Evolutionary conservation across 306 rosid genomes (phyloP).

Genomic region (Cucumis melo): DNA sequence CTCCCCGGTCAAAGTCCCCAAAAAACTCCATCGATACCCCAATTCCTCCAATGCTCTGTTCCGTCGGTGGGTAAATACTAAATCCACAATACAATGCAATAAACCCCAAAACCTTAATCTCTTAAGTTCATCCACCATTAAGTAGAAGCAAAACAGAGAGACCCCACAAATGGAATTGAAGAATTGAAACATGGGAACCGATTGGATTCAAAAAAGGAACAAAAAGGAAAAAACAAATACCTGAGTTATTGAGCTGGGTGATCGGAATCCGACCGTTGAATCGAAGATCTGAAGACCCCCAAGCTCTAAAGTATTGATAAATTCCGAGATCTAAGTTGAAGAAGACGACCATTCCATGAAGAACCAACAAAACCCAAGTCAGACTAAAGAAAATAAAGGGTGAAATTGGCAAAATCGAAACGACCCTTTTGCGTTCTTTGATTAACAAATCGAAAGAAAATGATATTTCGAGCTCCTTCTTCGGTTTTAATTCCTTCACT

Average conservation of each 20-base stretch:
- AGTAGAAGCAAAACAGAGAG: not conserved
- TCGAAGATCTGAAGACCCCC: slow-evolving; percentile 6
- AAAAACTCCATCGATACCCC: not conserved
- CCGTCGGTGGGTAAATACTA: not conserved
- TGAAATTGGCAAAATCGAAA: not conserved
- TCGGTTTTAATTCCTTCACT: not conserved
- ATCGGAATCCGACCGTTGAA: slow-evolving; percentile 5
- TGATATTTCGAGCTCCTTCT: not conserved
- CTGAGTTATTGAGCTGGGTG: not conserved
- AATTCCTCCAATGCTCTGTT: not conserved
- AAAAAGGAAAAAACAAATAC: not conserved
- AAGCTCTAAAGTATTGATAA: not conserved
- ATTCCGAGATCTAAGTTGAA: slow-evolving; percentile 2
- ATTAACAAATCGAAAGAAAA: not conserved
- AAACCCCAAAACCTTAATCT: not conserved
- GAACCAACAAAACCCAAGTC: not conserved
- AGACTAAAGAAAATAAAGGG: not conserved
- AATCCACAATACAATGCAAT: not conserved
- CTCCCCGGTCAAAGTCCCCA: not conserved
- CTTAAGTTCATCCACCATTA: not conserved
- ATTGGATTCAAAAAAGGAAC: slow-evolving; percentile 1
- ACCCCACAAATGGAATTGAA: not conserved
- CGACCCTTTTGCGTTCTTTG: not conserved
- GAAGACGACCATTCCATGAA: not conserved
- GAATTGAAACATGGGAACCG: not conserved